Evolutionary conservation across 164 flowering plant genomes (phyloP).

Genomic region (Liquidambar formosana): DNA sequence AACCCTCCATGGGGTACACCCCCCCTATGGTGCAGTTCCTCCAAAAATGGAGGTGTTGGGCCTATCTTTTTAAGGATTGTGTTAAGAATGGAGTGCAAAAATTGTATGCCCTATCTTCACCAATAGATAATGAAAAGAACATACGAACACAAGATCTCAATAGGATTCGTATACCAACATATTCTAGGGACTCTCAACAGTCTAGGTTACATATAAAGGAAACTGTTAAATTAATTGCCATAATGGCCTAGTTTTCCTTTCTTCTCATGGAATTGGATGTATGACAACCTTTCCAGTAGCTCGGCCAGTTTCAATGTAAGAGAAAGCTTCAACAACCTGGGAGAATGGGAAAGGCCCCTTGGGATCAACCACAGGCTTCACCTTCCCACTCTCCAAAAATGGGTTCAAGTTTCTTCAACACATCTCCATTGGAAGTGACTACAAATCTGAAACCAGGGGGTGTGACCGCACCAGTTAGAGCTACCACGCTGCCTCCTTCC

Average conservation of each 20-base stretch:
- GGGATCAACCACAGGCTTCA: constrained; percentile 80
- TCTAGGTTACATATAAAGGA: no score
- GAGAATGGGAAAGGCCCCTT: constrained; percentile 80
- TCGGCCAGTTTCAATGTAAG: constrained; percentile 64
- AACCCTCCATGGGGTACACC: no score
- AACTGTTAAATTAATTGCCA: background rate
- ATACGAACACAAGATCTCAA: no score
- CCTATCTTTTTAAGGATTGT: no score
- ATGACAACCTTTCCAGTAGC: constrained; percentile 89
- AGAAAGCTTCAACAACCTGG: constrained; percentile 69
- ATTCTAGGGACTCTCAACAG: no score
- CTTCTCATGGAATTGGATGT: constrained; percentile 65
- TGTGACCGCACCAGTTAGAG: constrained; percentile 67
- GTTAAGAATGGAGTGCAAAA: no score
- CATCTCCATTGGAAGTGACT: constrained; percentile 76
- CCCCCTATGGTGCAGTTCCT: no score
- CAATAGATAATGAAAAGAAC: no score
- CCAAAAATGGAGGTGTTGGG: no score
- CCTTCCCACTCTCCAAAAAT: constrained; percentile 76
- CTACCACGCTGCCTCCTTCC: constrained; percentile 93
- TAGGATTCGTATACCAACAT: no score
- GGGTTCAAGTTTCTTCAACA: constrained; percentile 76
- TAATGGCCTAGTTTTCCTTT: background rate
- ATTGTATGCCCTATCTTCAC: no score
- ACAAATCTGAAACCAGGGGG: constrained; percentile 91